phyloP scores from a whole-genome alignment of 1,139 yeast genomes.

The Hyphopichia buzzinii region DNA sequence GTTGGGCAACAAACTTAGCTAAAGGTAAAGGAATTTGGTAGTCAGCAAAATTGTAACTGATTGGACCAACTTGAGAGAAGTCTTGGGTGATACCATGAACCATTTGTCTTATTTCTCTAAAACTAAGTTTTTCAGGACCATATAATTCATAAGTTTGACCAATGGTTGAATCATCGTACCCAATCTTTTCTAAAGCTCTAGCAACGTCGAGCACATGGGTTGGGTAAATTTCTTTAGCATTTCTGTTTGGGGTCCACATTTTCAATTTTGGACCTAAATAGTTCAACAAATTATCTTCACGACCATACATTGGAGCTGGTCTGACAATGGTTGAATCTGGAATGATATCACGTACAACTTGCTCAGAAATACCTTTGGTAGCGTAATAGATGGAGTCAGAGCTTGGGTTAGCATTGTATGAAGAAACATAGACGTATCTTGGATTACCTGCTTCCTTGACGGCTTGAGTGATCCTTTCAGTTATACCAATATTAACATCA shows the following conservation, averaged over 20 bases:
- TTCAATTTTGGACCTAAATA: constrained; percentile 56
- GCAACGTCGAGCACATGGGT: constrained; percentile 81
- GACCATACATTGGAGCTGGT: constrained; percentile 80
- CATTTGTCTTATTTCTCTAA: constrained; percentile 66
- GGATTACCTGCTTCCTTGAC: constrained; percentile 72
- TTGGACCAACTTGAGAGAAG: constrained; percentile 54
- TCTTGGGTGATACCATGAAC: constrained; percentile 64
- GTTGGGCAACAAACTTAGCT: constrained; percentile 45
- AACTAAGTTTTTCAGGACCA: constrained; percentile 70
- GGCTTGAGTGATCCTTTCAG: constrained; percentile 76
- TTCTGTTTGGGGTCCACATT: constrained; percentile 63
- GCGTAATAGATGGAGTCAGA: constrained; percentile 72
- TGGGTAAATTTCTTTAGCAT: constrained; percentile 65
- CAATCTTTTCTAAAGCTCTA: constrained; percentile 72
- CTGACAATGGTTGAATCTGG: constrained; percentile 85
- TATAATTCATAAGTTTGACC: constrained; percentile 76
- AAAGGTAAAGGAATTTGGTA: constrained; percentile 32
- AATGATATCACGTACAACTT: constrained; percentile 59
- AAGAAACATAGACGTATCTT: constrained; percentile 74
- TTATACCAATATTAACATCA: constrained; percentile 76
- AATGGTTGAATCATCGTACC: constrained; percentile 75
- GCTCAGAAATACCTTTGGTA: constrained; percentile 80
- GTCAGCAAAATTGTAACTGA: constrained; percentile 34
- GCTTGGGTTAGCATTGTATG: constrained; percentile 71
- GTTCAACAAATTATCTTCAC: constrained; percentile 71